phyloP scores from a whole-genome alignment of 805 yeast genomes.

The Teunomyces aglyptinius region DNA sequence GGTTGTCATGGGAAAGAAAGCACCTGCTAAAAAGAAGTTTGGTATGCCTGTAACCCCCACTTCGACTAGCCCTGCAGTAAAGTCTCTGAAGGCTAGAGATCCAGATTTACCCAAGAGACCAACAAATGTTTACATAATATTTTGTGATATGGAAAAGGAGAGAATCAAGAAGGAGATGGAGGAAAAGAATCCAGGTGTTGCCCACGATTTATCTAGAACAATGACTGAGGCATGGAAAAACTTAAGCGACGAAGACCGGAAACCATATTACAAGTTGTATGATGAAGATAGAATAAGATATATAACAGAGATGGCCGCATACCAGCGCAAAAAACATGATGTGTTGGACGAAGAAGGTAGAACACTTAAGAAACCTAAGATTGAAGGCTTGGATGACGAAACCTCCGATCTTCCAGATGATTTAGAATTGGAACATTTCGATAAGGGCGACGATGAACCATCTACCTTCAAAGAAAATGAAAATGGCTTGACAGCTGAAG shows the following conservation, averaged over 20 bases:
- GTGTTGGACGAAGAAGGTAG: slow-evolving; percentile 5
- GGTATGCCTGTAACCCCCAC: slow-evolving; percentile 22
- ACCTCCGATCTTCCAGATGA: slow-evolving; percentile 2
- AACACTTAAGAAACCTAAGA: slow-evolving; percentile 6
- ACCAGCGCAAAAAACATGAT: slow-evolving; percentile 32
- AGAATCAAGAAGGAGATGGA: slow-evolving; percentile 59
- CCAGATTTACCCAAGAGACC: slow-evolving; percentile 88
- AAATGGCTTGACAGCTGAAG: not conserved
- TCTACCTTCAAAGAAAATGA: slow-evolving; percentile 1
- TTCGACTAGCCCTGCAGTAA: slow-evolving; percentile 20
- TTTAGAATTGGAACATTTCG: slow-evolving; percentile 8
- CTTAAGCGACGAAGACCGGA: slow-evolving; percentile 64
- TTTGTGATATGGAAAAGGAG: slow-evolving; percentile 85
- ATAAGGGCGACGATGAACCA: slow-evolving; percentile 2
- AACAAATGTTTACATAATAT: slow-evolving; percentile 82
- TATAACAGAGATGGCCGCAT: slow-evolving; percentile 64
- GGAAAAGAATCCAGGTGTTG: slow-evolving; percentile 45
- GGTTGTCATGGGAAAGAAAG: slow-evolving; percentile 14
- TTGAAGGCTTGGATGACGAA: slow-evolving; percentile 6
- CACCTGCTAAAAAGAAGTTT: slow-evolving; percentile 15
- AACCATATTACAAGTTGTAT: slow-evolving; percentile 70
- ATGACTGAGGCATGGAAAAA: slow-evolving; percentile 85
- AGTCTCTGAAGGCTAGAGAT: slow-evolving; percentile 53
- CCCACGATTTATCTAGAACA: slow-evolving; percentile 68
- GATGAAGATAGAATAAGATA: slow-evolving; percentile 79